These are phyloP conservation scores for Moesziomyces sp. DNA, from an alignment of 1,284 basidiomycete genomes.

Conservation along the genomic window DNA sequence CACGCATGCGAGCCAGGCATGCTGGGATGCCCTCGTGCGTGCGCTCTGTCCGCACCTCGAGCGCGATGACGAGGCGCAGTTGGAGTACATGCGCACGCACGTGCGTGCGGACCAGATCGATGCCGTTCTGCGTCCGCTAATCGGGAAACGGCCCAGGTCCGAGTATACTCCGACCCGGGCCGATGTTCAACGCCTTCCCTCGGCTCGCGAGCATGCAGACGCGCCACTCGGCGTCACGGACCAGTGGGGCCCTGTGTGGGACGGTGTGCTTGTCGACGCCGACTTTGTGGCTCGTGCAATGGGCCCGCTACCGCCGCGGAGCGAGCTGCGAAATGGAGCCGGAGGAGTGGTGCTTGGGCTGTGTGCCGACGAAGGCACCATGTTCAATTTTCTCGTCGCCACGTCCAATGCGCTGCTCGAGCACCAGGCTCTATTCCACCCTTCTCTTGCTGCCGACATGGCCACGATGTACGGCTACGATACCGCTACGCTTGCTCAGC, in stretches of 20 bases:
- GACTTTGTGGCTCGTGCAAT: slow-evolving; percentile 23
- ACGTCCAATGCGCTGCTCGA: slow-evolving; percentile 25
- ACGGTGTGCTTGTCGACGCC: slow-evolving; percentile 35
- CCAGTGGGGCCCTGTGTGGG: slow-evolving; percentile 52
- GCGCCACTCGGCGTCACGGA: slow-evolving; percentile 19
- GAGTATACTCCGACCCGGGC: slow-evolving; percentile 25
- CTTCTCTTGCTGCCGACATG: slow-evolving; percentile 22
- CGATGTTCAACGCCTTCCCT: slow-evolving; percentile 9
- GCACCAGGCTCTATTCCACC: slow-evolving; percentile 25
- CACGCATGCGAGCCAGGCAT: slow-evolving; percentile 38
- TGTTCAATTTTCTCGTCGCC: slow-evolving; percentile 50
- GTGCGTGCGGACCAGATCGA: slow-evolving; percentile 37
- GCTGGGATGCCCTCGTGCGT: slow-evolving; percentile 30
- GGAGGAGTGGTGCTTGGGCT: slow-evolving; percentile 42
- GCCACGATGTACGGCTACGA: slow-evolving; percentile 28
- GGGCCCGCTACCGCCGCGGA: slow-evolving; percentile 14
- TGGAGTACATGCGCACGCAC: slow-evolving; percentile 29
- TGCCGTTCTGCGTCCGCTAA: slow-evolving; percentile 15
- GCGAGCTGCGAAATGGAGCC: slow-evolving; percentile 33
- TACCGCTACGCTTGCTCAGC: neutral
- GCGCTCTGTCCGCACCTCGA: slow-evolving; percentile 25
- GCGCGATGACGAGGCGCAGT: slow-evolving; percentile 21
- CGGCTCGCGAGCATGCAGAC: slow-evolving; percentile 20
- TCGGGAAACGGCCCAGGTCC: slow-evolving; percentile 39
- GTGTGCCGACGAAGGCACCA: slow-evolving; percentile 51